Conservation (phyloP, 306 rosid genomes). For the Astragalus membranaceus region DNA sequence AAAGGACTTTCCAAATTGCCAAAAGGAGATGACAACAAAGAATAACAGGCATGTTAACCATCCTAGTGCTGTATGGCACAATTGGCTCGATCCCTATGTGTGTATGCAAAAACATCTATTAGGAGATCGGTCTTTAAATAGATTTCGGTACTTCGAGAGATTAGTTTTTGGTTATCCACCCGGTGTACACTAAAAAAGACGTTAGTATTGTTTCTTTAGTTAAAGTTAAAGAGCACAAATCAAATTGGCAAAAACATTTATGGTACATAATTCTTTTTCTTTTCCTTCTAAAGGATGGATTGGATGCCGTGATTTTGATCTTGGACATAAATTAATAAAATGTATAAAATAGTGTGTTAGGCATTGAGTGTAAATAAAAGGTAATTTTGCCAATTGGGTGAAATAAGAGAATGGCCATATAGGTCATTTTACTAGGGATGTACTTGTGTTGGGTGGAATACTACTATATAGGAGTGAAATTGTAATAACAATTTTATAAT, state of each 20-base stretch:
- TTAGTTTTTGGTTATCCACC: too few species aligned
- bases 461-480: too few species aligned
- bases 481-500: too few species aligned
- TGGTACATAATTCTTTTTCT: neutral
- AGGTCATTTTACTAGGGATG: neutral
- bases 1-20: conserved; percentile 70
- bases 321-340: neutral
- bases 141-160: too few species aligned
- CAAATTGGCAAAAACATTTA: neutral
- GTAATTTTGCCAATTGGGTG: neutral
- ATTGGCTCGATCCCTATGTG: too few species aligned
- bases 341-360: neutral
- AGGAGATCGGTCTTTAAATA: too few species aligned
- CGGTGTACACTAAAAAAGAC: too few species aligned
- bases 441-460: neutral
- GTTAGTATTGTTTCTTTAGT: neutral
- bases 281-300: neutral
- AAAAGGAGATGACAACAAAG: conserved; percentile 51
- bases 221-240: neutral
- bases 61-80: too few species aligned
- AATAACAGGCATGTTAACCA: neutral
- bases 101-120: too few species aligned
- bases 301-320: neutral
- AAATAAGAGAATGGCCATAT: neutral
- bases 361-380: neutral